A percentile compares a stretch with the other conserved stretches of the same genome.
These are phyloP conservation scores for Podaxis sp. DNA, from an alignment of 768 basidiomycete genomes.

Conservation along the genomic window DNA sequence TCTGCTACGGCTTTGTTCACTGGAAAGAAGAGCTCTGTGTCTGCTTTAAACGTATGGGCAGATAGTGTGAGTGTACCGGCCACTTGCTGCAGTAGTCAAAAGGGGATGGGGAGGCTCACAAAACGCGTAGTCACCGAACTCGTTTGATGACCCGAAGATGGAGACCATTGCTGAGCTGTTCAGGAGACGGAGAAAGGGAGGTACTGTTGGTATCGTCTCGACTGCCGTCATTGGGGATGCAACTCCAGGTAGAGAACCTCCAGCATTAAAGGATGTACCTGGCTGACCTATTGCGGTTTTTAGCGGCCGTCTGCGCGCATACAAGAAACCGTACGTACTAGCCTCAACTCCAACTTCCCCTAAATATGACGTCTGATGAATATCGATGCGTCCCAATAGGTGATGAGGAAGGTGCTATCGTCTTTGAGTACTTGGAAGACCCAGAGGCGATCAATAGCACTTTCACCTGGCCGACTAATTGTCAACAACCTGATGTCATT, in stretches of 20 bases:
- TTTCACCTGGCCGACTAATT: slow-evolving; percentile 41
- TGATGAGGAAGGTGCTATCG: slow-evolving; percentile 30
- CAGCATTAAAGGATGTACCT: neutral
- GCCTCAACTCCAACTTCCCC: neutral
- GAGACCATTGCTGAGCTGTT: slow-evolving; percentile 47
- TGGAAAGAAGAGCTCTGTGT: slow-evolving; percentile 44
- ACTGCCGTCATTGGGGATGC: slow-evolving; percentile 47
- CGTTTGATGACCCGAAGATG: slow-evolving; percentile 43
- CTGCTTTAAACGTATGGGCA: slow-evolving; percentile 40
- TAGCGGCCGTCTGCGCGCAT: slow-evolving; percentile 42
- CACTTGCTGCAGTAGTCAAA: too few relatives aligned
- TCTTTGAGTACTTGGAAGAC: slow-evolving; percentile 38
- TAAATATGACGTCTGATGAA: neutral
- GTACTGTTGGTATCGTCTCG: slow-evolving; percentile 44
- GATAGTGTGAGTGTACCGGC: slow-evolving; percentile 35
- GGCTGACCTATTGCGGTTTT: neutral
- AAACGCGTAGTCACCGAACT: slow-evolving; percentile 32
- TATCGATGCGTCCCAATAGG: slow-evolving; percentile 20
- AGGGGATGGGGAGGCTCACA: neutral
- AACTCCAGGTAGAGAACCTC: slow-evolving; percentile 33
- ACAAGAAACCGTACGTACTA: slow-evolving; percentile 36
- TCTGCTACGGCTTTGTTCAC: slow-evolving; percentile 46
- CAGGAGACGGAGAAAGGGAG: slow-evolving; percentile 35
- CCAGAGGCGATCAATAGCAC: slow-evolving; percentile 31
- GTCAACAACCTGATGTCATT: slow-evolving; percentile 42